Percentiles rank a stretch among this genome's conserved stretches.
Evolutionary conservation across 345 rosid species (phyloP).

Genomic region (Salix koriyanagi): DNA sequence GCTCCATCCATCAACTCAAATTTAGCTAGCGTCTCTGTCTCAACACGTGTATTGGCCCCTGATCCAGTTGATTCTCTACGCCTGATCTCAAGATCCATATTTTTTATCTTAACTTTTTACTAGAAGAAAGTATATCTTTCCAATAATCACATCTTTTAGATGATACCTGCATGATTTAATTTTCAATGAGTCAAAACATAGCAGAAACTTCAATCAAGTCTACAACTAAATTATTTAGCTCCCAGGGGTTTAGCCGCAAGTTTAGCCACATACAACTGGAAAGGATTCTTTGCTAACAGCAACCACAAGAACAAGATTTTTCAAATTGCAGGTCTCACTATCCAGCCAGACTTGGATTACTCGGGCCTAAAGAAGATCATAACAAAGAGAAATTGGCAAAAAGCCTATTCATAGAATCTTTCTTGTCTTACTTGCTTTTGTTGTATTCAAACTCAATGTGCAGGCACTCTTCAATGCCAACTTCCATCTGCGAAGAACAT

Average conservation of each 20-base stretch:
- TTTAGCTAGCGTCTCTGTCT: conserved; percentile 96
- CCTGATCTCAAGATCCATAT: conserved; percentile 98
- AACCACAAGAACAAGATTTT: not conserved
- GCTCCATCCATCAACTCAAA: conserved; percentile 99
- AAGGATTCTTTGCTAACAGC: not conserved
- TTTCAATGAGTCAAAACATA: conserved; percentile 10
- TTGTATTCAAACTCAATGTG: conserved; percentile 98
- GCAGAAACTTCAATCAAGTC: not conserved
- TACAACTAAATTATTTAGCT: not conserved
- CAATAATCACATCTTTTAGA: conserved; percentile 91
- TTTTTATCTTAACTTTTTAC: conserved; percentile 98
- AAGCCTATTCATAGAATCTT: not conserved
- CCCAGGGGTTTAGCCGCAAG: not conserved
- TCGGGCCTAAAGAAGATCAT: not conserved
- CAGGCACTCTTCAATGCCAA: conserved; percentile 94
- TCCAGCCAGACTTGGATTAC: not conserved
- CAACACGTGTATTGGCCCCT: conserved; percentile 93
- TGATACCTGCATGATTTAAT: conserved; percentile 63
- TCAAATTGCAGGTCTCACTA: not conserved
- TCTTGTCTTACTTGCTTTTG: conserved; percentile 84
- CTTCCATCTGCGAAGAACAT: conserved; percentile 73
- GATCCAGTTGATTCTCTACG: conserved; percentile 96
- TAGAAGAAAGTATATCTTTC: conserved; percentile 95
- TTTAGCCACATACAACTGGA: not conserved
- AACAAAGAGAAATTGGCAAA: not conserved